A percentile compares a stretch with the other conserved stretches of the same genome.
Evolutionary conservation across 345 rosid species (phyloP).

Genomic region (Draba incana): DNA sequence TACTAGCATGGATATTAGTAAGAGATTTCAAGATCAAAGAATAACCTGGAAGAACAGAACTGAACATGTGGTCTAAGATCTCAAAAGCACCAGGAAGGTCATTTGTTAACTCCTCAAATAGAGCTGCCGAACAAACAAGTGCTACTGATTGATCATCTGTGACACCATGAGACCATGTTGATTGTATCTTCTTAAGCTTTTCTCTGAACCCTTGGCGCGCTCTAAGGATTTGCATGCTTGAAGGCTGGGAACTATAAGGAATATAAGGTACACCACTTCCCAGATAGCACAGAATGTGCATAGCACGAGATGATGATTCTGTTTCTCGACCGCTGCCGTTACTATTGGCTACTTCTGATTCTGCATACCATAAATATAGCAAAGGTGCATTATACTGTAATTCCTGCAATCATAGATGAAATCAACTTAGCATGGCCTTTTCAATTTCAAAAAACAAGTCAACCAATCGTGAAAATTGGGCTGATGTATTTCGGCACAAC

Average conservation of each 20-base stretch:
- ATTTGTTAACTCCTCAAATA: constrained; percentile 81
- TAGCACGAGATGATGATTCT: constrained; percentile 63
- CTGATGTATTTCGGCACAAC: neutral
- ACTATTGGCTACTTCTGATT: constrained; percentile 63
- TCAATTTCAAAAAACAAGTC: neutral
- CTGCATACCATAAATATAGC: constrained; percentile 88
- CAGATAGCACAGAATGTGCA: constrained; percentile 74
- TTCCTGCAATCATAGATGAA: constrained; percentile 54
- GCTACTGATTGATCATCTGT: constrained; percentile 78
- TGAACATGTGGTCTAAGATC: constrained; percentile 65
- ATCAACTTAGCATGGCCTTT: constrained; percentile 31
- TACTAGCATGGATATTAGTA: constrained; percentile 13
- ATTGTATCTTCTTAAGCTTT: constrained; percentile 54
- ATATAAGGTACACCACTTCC: constrained; percentile 69
- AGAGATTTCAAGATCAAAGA: constrained; percentile 18
- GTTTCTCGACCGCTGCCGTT: constrained; percentile 44
- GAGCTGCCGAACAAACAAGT: constrained; percentile 73
- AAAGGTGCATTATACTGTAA: constrained; percentile 63
- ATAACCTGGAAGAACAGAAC: constrained; percentile 89
- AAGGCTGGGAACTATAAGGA: constrained; percentile 69
- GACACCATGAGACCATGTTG: constrained; percentile 72
- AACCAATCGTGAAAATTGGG: neutral
- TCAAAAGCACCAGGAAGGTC: constrained; percentile 68
- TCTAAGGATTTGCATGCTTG: constrained; percentile 78
- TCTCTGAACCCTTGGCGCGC: constrained; percentile 92